Conservation (phyloP, 106 monocot genomes). For the Cymbidium sinense region DNA sequence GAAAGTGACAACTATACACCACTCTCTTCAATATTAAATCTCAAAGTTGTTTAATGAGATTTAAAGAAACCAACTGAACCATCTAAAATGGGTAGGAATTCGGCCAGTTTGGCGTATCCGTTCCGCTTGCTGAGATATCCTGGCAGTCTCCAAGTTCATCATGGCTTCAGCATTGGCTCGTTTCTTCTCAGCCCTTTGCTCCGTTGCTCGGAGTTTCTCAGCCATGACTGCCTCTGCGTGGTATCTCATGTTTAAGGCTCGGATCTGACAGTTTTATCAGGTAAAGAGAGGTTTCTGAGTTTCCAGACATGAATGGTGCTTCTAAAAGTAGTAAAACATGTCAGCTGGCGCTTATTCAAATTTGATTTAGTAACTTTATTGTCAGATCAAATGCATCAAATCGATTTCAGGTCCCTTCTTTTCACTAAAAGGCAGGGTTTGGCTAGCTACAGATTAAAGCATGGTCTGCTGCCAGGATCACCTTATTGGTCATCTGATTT, state of each 20-base stretch:
- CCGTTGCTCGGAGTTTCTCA: conserved; percentile 23
- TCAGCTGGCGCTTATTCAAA: background rate
- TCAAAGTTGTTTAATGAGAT: background rate
- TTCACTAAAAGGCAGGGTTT: no score
- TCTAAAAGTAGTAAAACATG: background rate
- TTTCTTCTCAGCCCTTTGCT: conserved; percentile 37
- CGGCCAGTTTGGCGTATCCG: conserved; percentile 44
- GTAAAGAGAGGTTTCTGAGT: background rate
- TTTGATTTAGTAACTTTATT: background rate
- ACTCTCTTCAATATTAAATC: background rate
- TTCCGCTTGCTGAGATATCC: conserved; percentile 36
- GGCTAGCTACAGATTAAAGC: no score
- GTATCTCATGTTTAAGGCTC: conserved; percentile 46
- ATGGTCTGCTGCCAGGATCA: background rate
- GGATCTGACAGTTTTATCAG: conserved; percentile 27
- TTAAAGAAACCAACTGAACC: conserved; percentile 45
- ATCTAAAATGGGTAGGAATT: conserved; percentile 25
- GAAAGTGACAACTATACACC: background rate
- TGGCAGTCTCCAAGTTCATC: conserved; percentile 33
- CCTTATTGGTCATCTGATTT: background rate
- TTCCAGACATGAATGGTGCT: background rate
- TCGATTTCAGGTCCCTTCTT: background rate
- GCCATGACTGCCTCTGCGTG: conserved; percentile 42
- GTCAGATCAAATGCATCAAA: background rate
- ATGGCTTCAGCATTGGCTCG: conserved; percentile 43